A percentile compares a stretch with the other conserved stretches of the same genome.
Conservation (phyloP, 805 yeast genomes). For the Clavispora fructus region DNA sequence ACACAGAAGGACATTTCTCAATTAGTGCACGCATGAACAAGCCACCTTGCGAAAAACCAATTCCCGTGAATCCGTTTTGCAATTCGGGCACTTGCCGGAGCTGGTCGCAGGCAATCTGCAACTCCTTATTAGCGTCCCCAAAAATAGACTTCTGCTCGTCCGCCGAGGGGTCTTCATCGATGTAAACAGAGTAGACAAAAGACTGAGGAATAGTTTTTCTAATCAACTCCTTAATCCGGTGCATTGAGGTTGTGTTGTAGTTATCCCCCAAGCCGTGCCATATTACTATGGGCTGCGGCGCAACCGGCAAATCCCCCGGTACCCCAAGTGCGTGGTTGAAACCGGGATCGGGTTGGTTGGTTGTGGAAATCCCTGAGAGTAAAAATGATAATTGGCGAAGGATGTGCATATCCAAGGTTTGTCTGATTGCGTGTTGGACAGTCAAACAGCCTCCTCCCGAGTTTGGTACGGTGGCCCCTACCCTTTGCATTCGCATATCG, state of each 20-base stretch:
- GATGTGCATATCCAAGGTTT: neutral
- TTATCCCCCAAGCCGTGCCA: slow-evolving; percentile 88
- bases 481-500: neutral
- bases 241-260: slow-evolving; percentile 58
- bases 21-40: slow-evolving; percentile 64
- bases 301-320: neutral
- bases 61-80: slow-evolving; percentile 56
- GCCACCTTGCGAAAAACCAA: slow-evolving; percentile 85
- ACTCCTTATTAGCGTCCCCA: slow-evolving; percentile 55
- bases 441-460: neutral
- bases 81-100: slow-evolving; percentile 43
- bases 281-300: slow-evolving; percentile 46
- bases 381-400: neutral
- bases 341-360: neutral
- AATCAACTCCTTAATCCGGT: slow-evolving; percentile 39
- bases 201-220: slow-evolving; percentile 43
- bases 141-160: slow-evolving; percentile 55
- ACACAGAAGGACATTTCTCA: slow-evolving; percentile 46
- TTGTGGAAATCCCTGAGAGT: neutral
- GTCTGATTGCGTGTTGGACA: too few species aligned
- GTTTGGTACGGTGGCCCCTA: neutral
- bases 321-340: neutral
- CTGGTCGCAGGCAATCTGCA: slow-evolving; percentile 52
- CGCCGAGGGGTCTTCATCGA: slow-evolving; percentile 43
- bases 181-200: slow-evolving; percentile 47